Conservation (phyloP, 306 rosid species). For the Biancaea sappan region DNA sequence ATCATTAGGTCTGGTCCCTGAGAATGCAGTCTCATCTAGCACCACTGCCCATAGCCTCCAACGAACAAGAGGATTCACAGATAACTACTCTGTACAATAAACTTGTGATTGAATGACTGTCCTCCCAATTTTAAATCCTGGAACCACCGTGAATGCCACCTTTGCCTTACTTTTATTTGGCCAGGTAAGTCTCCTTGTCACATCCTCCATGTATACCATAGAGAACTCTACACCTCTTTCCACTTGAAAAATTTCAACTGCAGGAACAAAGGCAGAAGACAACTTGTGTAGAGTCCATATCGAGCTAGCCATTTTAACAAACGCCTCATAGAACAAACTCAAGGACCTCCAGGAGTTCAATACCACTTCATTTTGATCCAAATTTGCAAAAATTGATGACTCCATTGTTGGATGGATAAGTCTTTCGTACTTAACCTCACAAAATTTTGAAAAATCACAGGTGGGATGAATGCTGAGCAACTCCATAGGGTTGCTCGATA, state of each 20-base stretch:
- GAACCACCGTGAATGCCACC: slow-evolving; percentile 86
- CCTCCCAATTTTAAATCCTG: slow-evolving; percentile 77
- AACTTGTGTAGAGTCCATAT: slow-evolving; percentile 85
- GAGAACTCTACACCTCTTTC: slow-evolving; percentile 87
- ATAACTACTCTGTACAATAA: slow-evolving; percentile 51
- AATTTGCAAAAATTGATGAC: slow-evolving; percentile 69
- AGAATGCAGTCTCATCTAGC: slow-evolving; percentile 11
- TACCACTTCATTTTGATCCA: slow-evolving; percentile 69
- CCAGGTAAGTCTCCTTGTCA: slow-evolving; percentile 56
- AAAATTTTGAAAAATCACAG: slow-evolving; percentile 72
- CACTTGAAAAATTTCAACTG: slow-evolving; percentile 78
- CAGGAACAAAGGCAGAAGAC: slow-evolving; percentile 70
- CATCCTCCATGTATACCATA: slow-evolving; percentile 83
- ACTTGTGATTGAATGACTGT: slow-evolving; percentile 87
- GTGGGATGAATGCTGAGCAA: slow-evolving; percentile 57
- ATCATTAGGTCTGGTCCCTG: slow-evolving; percentile 12
- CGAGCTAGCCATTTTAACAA: slow-evolving; percentile 87
- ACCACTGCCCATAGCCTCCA: slow-evolving; percentile 7
- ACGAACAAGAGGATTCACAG: slow-evolving; percentile 13
- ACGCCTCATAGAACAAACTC: slow-evolving; percentile 81
- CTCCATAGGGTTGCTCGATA: slow-evolving; percentile 83
- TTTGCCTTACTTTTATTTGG: slow-evolving; percentile 64
- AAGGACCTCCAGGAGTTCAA: slow-evolving; percentile 82
- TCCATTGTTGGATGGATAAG: slow-evolving; percentile 85
- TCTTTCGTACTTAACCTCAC: slow-evolving; percentile 79